Evolutionary conservation across 148 eudicot species (phyloP), one percentile per base, ranked within the genome.

Genomic region (Vaccinium macrocarpon): DNA sequence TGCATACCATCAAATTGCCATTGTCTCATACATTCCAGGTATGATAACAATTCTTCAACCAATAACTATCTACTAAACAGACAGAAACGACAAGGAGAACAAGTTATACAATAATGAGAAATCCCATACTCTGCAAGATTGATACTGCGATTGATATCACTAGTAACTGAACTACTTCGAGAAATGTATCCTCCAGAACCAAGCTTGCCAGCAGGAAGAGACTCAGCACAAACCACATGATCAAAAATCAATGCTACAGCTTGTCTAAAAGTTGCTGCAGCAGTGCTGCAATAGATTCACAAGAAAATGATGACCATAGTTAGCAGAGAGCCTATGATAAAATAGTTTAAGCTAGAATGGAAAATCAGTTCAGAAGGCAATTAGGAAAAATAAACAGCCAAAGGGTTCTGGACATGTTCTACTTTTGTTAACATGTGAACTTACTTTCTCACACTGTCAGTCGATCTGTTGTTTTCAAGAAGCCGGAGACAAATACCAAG

Each of bases 231-330:
- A 86, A 91, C 91, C 84, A 97, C 93, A 83, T 88, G 93, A 88
- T 97, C 99, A 87, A 97, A 97, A 80, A 97, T 90, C 88, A 97
- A 89, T 57, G 99, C 99, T 84, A 95, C 99, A 73, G 99, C 95
- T 90, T 97, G 99, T 84, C 99, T 93, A 89, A 97, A 97, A 74
- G 99, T 97, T 71, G 99, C 99, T 84, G 98, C 99, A 82, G 99
- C 99, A 85, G 99, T 97, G 84, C 99, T 97, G 93, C 79, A 90
- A 68, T 83, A 72, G 66, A 86, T 89, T 50, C 46, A 82, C 42
- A 78, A 70, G 35, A 50, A n/a, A 75, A 72, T n/a, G 85, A 82
- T 81, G n/a, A 81, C 64, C 49, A 74, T 13, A 21, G 42, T 50
- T 27, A 23, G 0, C 10, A 56, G 16, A 53, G n/a, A 48, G 50